Evolutionary conservation across 768 basidiomycete species (phyloP).

Genomic region (Candolleomyces aberdarensis): DNA sequence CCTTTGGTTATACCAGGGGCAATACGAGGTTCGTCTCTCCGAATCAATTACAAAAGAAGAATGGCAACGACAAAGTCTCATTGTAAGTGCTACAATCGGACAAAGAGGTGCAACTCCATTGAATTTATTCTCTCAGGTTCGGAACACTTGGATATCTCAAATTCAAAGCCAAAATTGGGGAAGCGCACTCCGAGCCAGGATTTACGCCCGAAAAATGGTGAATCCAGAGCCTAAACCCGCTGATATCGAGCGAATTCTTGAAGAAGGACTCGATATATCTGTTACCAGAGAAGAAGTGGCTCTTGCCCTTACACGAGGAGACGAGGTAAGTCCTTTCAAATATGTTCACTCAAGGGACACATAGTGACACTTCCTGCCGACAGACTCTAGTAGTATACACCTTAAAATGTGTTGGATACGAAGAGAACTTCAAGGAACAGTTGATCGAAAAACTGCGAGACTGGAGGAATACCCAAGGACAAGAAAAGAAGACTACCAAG

Average conservation of each 20-base stretch:
- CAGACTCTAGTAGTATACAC: constrained; percentile 34
- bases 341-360: background rate
- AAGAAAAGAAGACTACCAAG: background rate
- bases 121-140: background rate
- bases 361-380: background rate
- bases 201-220: constrained; percentile 22
- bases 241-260: background rate
- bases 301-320: constrained; percentile 10
- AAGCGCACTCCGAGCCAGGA: constrained; percentile 17
- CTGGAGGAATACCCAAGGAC: constrained; percentile 4
- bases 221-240: constrained; percentile 10
- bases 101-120: background rate
- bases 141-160: background rate
- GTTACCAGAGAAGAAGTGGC: constrained; percentile 15
- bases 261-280: background rate
- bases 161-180: constrained; percentile 24
- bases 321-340: constrained; percentile 11
- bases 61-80: constrained; percentile 16
- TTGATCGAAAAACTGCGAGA: constrained; percentile 22
- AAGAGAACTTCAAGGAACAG: constrained; percentile 30
- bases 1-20: constrained; percentile 32
- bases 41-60: constrained; percentile 33
- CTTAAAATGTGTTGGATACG: constrained; percentile 40
- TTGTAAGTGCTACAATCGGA: constrained; percentile 9
- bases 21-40: constrained; percentile 28